Evolutionary conservation across 257 asterid species (phyloP), one percentile per base, ranked within the genome.

Genomic region (Nyctanthes arbortristis): DNA sequence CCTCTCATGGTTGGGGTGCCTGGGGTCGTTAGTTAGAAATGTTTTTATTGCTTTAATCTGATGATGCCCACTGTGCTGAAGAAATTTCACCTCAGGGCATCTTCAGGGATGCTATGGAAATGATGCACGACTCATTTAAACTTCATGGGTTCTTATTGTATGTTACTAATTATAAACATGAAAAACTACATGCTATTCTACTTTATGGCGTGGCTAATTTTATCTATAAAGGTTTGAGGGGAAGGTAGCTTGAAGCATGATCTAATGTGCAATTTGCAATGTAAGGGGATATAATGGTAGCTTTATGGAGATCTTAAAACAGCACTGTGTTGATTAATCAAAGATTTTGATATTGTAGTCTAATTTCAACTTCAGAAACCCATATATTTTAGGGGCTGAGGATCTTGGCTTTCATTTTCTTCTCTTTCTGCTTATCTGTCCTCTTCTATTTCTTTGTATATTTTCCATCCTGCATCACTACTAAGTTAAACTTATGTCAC

Each of bases 241-340:
- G 29, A 52, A 85, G 79, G 98, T 94, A 52, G 27, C 13, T 43
- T 7, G 54, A 43, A 43, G 20, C 59, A 22, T 22, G 59, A 20
- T 52, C 13, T 20, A 40, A 22, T 22, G 30, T 52, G 58, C 18
- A 49, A 25, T 59, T 52, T n/a, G 40, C 61, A 27, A 32, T 36
- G 24, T 54, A 61, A 47, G 35, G 22, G 32, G 70, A 66, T 35
- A 43, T 47, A 60, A 20, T 8, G 40, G 69, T 27, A 55, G 67
- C 55, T 24, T 34, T 34, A 65, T 40, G 34, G 56, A 29, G 47
- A 54, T 14, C 31, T 31, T 61, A 39, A 61, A 49, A 58, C 27
- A 90, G 90, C 76, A 83, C 97, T 47, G 0, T 52, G 24, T 52
- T 30, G 7, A 18, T 20, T 20, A 67, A 57, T 18, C 22, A 28